A percentile compares a stretch with the other conserved stretches of the same genome.
These are phyloP conservation scores for Lachnellula arida DNA, from an alignment of 2,329 filamentous ascomycete species.

Conservation along the genomic window DNA sequence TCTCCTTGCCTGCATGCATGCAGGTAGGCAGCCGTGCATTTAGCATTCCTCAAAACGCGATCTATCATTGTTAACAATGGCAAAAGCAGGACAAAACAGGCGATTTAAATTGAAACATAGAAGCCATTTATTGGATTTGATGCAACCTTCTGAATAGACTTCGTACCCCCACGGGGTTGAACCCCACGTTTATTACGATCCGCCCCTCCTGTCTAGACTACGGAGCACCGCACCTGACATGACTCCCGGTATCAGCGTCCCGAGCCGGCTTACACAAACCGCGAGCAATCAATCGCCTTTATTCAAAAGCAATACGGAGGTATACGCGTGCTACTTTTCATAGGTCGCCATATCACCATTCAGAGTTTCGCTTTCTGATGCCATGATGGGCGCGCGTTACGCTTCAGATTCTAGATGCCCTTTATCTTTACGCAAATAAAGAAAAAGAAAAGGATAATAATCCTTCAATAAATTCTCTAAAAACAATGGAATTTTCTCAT, in stretches of 20 bases:
- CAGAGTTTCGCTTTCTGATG: neutral
- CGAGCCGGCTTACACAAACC: neutral
- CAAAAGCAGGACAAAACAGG: neutral
- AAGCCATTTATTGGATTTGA: neutral
- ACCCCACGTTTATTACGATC: neutral
- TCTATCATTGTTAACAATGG: neutral
- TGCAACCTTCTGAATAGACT: neutral
- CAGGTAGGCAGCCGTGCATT: neutral
- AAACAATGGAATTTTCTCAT: neutral
- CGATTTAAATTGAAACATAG: neutral
- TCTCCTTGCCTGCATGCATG: conserved; percentile 1
- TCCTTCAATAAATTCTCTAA: neutral
- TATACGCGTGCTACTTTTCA: neutral
- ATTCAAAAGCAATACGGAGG: neutral
- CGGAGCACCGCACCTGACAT: neutral
- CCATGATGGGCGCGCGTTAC: neutral
- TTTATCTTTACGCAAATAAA: neutral
- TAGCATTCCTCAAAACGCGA: neutral
- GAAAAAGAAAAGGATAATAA: neutral
- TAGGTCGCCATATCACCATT: neutral
- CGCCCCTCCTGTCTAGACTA: neutral
- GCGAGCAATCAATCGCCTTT: neutral
- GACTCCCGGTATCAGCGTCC: neutral
- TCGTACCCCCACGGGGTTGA: neutral
- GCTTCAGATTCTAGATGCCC: neutral